Base-by-base conservation (phyloP, 345 rosid genomes). In the Bruguiera gymnorhiza region DNA sequence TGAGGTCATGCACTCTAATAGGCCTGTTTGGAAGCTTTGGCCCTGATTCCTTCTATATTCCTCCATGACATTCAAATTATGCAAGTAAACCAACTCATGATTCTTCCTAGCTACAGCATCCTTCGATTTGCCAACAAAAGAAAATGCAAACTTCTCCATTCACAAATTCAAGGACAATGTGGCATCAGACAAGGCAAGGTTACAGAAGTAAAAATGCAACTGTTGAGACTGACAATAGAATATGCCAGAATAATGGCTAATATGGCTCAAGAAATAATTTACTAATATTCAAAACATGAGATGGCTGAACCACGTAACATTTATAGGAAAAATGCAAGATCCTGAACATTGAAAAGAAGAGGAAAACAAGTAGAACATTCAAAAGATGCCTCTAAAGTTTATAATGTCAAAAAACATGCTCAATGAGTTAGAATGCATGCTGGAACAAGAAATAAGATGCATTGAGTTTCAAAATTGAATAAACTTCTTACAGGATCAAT, bases 91-190 rank as follows among this genome's bases (percentile, higher is more conserved):
- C 83, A 94, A 74, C 84, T 88, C 85, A 72, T 83, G 96, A 76
- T 91, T 83, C 84, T 84, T 91, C 83, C 79, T 84, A 21, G 93
- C 79, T 79, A 91, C 85, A 50, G 81, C 83, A 69, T 87, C 93
- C 86, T 85, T 87, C 86, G 91, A 68, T 77, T 94, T 96, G 81
- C 87, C 97, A 46, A 93, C 93, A 70, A 93, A 89, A 54, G 98
- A 94, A 81, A 91, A 89, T 66, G 89, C 96, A 82, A 94, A 94
- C 97, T 89, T 95, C 85, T 86, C 89, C 89, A 96, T 91, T 91
- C 93, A 89, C 77, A 78, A 80, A 56, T 80, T 71, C 79, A 78
- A 80, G 79, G 61, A 62, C 60, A 81, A 63, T 20, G 69, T 67
- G 37, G 6, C 9, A 34, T 34, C 2, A 34, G 10, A 8, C 37